phyloP scores from a whole-genome alignment of 2,329 filamentous ascomycete species.

The Arthrobotrys megalospora region DNA sequence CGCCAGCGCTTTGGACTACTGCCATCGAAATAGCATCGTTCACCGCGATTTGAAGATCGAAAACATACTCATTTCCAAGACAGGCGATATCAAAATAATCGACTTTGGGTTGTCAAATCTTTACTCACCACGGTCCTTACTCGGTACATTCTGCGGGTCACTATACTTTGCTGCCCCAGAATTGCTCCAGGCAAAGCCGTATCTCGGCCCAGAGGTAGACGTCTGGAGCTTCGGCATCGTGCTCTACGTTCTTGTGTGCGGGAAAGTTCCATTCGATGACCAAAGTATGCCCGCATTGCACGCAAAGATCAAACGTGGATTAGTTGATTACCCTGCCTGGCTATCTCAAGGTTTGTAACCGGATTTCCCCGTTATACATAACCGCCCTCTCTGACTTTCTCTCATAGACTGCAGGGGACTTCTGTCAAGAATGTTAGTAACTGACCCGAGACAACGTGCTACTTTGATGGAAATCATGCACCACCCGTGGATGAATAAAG shows the following conservation, averaged over 20 bases:
- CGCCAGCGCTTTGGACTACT: conserved; percentile 98
- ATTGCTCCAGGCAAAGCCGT: conserved; percentile 97
- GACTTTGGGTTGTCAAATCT: conserved; percentile 99
- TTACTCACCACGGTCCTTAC: conserved; percentile 99
- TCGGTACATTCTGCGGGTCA: conserved; percentile 98
- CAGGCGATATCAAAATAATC: conserved; percentile 98
- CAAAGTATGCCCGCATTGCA: conserved; percentile 98
- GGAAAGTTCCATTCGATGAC: conserved; percentile 93
- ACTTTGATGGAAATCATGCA: conserved; percentile 93
- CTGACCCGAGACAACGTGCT: conserved; percentile 93
- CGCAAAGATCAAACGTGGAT: conserved; percentile 94
- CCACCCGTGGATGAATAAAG: conserved; percentile 93
- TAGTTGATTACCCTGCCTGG: conserved; percentile 96
- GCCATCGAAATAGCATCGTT: conserved; percentile 98
- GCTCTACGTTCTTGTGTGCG: conserved; percentile 84
- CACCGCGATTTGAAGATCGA: conserved; percentile 98
- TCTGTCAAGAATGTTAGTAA: conserved; percentile 93
- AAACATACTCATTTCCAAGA: conserved; percentile 93
- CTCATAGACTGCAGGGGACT: conserved; percentile 88
- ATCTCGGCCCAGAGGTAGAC: conserved; percentile 96
- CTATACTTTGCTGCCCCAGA: conserved; percentile 98
- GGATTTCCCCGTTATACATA: conserved; percentile 74
- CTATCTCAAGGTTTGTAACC: conserved; percentile 73
- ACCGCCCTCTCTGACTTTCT: conserved; percentile 67
- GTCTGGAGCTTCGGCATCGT: conserved; percentile 98